Base-by-base conservation (phyloP, 2,329 filamentous ascomycete species). In the Furcasterigmium sp. region DNA sequence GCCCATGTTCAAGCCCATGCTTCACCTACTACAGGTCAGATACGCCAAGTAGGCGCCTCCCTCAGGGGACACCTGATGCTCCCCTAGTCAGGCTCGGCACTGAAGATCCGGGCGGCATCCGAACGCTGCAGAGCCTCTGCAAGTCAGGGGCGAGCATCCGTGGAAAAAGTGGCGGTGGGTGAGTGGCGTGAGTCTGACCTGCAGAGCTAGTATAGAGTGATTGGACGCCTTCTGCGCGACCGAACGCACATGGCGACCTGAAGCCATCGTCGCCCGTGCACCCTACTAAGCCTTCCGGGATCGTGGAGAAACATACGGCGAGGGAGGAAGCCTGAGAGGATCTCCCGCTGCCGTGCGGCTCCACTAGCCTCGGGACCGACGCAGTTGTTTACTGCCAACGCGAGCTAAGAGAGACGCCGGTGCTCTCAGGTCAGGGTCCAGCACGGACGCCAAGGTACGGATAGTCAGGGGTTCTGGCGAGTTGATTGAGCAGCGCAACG, bases 401-500 rank as follows among this genome's bases (percentile, higher is more conserved):
- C 17, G 26, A 21, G 26, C 38, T 25, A 19, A 30, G 38, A 26
- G 21, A 38, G 17, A 15, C 17, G 18, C 28, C 28, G 38, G 38
- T 20, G 28, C 38, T 32, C 15, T 40, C 38, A 40, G 38, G 38
- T 40, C 18, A 32, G 26, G 18, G 38, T 32, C 26, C 19, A 21
- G 28, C 38, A 32, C 38, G 18, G 26, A 30, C 26, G 38, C 32
- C 14, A 14, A 14, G 14, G 15, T n/a, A 35, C 15, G 17, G 18
- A n/a, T 8, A n/a, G 29, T 13, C 14, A 15, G 29, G 29, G 8
- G 9, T 32, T 32, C 29, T 32, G 17, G 29, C 29, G 29, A 8
- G 29, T n/a, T n/a, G n/a, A n/a, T n/a, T n/a, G n/a, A n/a, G n/a
- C n/a, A n/a, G n/a, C n/a, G n/a, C n/a, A n/a, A n/a, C 7, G 23